Evolutionary conservation across 2,329 filamentous ascomycete species (phyloP), one percentile per base, ranked within the genome.

Genomic region (Fusarium anguioides): DNA sequence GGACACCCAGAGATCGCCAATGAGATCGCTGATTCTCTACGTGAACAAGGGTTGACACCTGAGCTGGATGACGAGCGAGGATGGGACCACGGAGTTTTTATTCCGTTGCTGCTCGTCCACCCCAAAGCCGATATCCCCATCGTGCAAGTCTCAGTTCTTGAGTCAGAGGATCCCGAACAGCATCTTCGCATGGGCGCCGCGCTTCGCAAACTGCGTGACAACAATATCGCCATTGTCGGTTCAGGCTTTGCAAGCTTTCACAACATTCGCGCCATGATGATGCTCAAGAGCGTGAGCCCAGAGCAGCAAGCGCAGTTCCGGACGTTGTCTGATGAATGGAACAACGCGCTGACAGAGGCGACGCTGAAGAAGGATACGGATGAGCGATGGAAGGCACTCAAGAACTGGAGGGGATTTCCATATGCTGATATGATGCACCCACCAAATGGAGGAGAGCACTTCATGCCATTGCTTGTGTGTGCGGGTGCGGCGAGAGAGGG

Each of bases 31-130:
- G 75, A 78, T n/a, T 79, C 80, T 5, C 69, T 89, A 36, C 75
- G 77, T 17, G 75, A 74, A 4, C 79, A 80, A n/a, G 86, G 86
- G 0, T 73, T 88, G 0, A 65, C 74, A 15, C 75, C 80, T 3
- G 63, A 62, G 14, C 75, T 84, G 14, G 78, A 84, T 61, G 64
- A 52, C 15, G 49, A 74, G 56, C 79, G 82, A 37, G 78, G 82
- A 58, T 88, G 86, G 86, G 86, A 88, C 71, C 86, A 88, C 71
- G 86, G 86, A 76, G 85, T 88, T 57, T 88, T 88, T 73, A 75
- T 88, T 24, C 86, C 86, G 8, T 78, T 88, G 76, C 79, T 82
- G 42, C 83, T 88, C 40, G 82, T 85, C 68, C 75, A 83, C 55
- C 86, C 86, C 20, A 68, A 77, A 39, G 86, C 85, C 65, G 76